These are phyloP conservation scores for Naganishia antarctica DNA, from an alignment of 768 basidiomycete species.

Conservation along the genomic window DNA sequence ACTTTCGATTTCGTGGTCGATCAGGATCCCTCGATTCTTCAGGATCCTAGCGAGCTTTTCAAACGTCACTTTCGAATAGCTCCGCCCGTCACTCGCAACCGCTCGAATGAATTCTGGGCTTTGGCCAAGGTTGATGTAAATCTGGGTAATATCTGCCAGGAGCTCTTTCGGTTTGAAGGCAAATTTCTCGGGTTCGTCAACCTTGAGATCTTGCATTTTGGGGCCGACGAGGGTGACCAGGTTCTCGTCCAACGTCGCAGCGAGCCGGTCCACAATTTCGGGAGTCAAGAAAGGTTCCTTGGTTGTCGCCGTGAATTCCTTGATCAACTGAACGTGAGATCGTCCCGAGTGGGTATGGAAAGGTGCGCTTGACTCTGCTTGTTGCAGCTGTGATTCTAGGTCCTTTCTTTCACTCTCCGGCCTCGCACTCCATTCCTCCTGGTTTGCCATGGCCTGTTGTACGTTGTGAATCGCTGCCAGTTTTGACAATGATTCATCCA, in stretches of 20 bases:
- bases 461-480: constrained; percentile 82
- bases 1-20: constrained; percentile 67
- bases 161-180: constrained; percentile 78
- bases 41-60: constrained; percentile 69
- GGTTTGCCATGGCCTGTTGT: constrained; percentile 76
- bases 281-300: constrained; percentile 90
- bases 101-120: constrained; percentile 73
- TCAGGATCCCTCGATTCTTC: constrained; percentile 62
- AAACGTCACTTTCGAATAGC: constrained; percentile 79
- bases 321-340: constrained; percentile 83
- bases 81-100: constrained; percentile 89
- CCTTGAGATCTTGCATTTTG: constrained; percentile 75
- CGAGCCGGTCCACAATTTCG: constrained; percentile 90
- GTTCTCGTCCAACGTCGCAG: constrained; percentile 83
- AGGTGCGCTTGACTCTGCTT: constrained; percentile 76
- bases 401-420: constrained; percentile 74
- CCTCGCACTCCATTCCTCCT: constrained; percentile 62
- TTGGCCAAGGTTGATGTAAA: constrained; percentile 81
- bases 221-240: constrained; percentile 83
- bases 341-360: constrained; percentile 80
- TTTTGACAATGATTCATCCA: constrained; percentile 90
- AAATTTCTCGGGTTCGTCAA: constrained; percentile 80
- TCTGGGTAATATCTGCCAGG: constrained; percentile 78
- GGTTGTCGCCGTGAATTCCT: constrained; percentile 85
- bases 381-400: constrained; percentile 67